These are phyloP conservation scores for Solanum tarapatanum DNA, from an alignment of 257 asterid species.

Conservation along the genomic window DNA sequence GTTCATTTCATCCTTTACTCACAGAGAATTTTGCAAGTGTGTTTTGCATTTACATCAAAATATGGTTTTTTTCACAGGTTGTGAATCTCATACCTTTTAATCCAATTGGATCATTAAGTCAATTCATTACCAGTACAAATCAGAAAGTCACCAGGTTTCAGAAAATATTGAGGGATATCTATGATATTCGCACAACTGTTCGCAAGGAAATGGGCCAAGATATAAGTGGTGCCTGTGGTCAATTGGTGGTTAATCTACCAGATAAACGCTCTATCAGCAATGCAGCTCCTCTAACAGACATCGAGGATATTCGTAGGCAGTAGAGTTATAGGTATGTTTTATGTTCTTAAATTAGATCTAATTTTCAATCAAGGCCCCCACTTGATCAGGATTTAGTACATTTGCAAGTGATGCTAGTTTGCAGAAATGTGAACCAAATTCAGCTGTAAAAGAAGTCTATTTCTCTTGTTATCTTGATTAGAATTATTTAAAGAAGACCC, in stretches of 20 bases:
- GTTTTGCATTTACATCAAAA: not conserved
- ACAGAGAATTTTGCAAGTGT: not conserved
- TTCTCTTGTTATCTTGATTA: not conserved
- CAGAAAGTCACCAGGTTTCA: conserved; percentile 62
- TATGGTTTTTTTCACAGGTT: conserved; percentile 40
- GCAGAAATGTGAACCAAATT: not conserved
- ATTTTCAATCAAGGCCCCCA: not conserved
- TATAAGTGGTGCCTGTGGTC: conserved; percentile 98
- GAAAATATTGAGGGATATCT: conserved; percentile 60
- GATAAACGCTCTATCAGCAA: conserved; percentile 22
- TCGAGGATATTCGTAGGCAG: conserved; percentile 56
- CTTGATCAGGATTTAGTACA: not conserved
- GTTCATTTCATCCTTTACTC: not conserved
- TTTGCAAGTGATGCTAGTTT: not conserved
- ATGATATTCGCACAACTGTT: conserved; percentile 74
- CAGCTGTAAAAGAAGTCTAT: not conserved
- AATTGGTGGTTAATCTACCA: conserved; percentile 52
- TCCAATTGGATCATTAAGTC: conserved; percentile 78
- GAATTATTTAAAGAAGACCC: not conserved
- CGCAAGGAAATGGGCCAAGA: conserved; percentile 99
- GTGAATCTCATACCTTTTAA: conserved; percentile 91
- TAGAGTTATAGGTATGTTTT: not conserved
- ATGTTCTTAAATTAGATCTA: not conserved
- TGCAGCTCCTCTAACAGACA: conserved; percentile 52
- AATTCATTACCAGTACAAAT: conserved; percentile 44